phyloP scores from a whole-genome alignment of 345 rosid genomes.

The Bretschneidera sinensis region DNA sequence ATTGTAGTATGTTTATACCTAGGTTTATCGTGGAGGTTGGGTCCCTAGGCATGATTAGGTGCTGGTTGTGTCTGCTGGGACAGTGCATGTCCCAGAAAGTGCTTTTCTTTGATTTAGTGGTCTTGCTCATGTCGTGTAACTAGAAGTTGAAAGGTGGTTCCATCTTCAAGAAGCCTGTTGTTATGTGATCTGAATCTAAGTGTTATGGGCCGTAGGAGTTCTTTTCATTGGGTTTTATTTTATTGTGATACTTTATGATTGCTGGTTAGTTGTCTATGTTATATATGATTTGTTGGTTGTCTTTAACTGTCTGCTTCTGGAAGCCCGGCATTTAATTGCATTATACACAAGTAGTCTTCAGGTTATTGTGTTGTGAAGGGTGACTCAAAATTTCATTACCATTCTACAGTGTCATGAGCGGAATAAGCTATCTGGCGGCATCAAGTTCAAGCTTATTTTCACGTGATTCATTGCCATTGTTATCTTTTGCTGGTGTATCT shows the following conservation, averaged over 20 bases:
- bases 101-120: too few relatives aligned
- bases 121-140: too few relatives aligned
- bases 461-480: conserved; percentile 46
- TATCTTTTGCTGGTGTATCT: conserved; percentile 38
- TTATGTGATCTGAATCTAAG: not conserved
- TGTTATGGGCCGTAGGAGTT: not conserved
- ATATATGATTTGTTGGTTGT: not conserved
- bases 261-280: not conserved
- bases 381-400: conserved; percentile 5
- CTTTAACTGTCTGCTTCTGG: not conserved
- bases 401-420: conserved; percentile 38
- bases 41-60: too few relatives aligned
- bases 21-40: too few relatives aligned
- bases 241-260: not conserved
- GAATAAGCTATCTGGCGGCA: conserved; percentile 45
- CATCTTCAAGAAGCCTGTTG: not conserved
- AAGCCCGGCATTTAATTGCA: not conserved
- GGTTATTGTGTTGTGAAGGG: conserved; percentile 2
- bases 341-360: not conserved
- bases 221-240: not conserved
- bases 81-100: too few relatives aligned
- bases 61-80: too few relatives aligned
- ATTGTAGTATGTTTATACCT: too few relatives aligned
- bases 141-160: too few relatives aligned
- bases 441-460: conserved; percentile 64